A percentile compares a stretch with the other conserved stretches of the same genome.
phyloP scores from a whole-genome alignment of 1,284 basidiomycete species.

The Cutaneotrichosporon sp. region DNA sequence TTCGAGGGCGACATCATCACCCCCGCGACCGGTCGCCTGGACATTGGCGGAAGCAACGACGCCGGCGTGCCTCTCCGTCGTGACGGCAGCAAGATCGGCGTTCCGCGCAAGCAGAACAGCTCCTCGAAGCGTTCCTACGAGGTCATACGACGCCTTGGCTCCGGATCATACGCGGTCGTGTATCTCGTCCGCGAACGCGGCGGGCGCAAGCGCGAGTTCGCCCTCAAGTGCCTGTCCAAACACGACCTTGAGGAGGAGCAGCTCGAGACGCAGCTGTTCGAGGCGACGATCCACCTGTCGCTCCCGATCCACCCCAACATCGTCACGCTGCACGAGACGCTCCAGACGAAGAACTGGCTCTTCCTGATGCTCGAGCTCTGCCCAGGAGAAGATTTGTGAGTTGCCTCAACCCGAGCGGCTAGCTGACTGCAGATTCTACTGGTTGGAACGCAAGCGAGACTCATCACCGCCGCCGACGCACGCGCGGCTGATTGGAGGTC shows the following conservation, averaged over 20 bases:
- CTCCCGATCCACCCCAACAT: conserved; percentile 90
- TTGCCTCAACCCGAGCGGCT: no score
- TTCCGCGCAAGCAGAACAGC: conserved; percentile 17
- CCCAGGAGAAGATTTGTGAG: conserved; percentile 78
- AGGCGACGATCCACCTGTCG: conserved; percentile 94
- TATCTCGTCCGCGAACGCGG: conserved; percentile 88
- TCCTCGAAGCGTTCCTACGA: conserved; percentile 60
- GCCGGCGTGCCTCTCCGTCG: conserved; percentile 38
- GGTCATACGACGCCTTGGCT: conserved; percentile 79
- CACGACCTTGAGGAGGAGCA: conserved; percentile 84
- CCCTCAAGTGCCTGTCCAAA: conserved; percentile 94
- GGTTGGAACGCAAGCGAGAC: conserved; percentile 89
- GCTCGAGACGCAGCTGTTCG: conserved; percentile 81
- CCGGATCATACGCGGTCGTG: conserved; percentile 89
- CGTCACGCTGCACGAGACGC: conserved; percentile 88
- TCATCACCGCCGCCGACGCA: conserved; percentile 65
- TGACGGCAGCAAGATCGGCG: conserved; percentile 45
- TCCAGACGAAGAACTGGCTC: conserved; percentile 76
- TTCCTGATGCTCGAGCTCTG: conserved; percentile 87
- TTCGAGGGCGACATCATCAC: conserved; percentile 51
- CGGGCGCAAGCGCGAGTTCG: conserved; percentile 78
- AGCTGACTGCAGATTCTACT: conserved; percentile 69
- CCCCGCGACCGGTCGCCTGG: conserved; percentile 41
- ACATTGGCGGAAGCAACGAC: conserved; percentile 27
- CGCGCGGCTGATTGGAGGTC: conserved; percentile 52